Base-by-base conservation (phyloP, 768 basidiomycete genomes). In the Suillus variegatus region DNA sequence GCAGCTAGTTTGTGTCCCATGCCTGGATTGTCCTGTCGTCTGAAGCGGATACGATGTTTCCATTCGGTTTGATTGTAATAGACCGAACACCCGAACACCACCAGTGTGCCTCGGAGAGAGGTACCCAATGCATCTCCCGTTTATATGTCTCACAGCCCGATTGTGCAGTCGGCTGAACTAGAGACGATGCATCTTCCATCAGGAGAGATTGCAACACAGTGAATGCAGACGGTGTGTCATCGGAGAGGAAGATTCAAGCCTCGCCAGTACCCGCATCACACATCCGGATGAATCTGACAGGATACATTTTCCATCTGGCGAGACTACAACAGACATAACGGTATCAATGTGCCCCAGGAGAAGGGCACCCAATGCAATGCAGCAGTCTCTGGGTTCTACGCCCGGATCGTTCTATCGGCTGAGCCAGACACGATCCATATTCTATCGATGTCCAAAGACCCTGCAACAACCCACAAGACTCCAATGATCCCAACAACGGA, bases 341-440 rank as follows among this genome's bases (percentile, higher is more conserved):
- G 6, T 22, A 18, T 36, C 38, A 13, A 36, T 35, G 55, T 64
- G 43, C 41, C 55, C 55, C 32, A 25, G 16, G 22, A 75, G 28
- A 4, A 74, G 67, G 1, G 60, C 64, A 12, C 65, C 35, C 14
- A 66, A 65, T 22, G 66, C 68, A 32, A 32, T 32, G 32, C 32
- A 2, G 6, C 32, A 32, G 32, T 32, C 14, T 12, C 40, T 12
- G 56, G 70, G 20, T 77, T 68, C 76, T 73, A 77, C 64, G 76
- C 41, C 12, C 61, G 18, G 3, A 57, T 35, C 22, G 25, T 46
- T 16, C 22, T 40, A 43, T 46, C 60, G 5, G 10, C 8, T 61
- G 41, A 46, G 18, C 60, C 41, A 40, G 10, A 12, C 10, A 12
- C 13, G 38, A 40, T 40, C 38, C 32, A 4, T 6, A 32, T 32